These are phyloP conservation scores for Metarhizium anisopliae DNA, from an alignment of 2,329 filamentous ascomycete genomes.

Conservation along the genomic window DNA sequence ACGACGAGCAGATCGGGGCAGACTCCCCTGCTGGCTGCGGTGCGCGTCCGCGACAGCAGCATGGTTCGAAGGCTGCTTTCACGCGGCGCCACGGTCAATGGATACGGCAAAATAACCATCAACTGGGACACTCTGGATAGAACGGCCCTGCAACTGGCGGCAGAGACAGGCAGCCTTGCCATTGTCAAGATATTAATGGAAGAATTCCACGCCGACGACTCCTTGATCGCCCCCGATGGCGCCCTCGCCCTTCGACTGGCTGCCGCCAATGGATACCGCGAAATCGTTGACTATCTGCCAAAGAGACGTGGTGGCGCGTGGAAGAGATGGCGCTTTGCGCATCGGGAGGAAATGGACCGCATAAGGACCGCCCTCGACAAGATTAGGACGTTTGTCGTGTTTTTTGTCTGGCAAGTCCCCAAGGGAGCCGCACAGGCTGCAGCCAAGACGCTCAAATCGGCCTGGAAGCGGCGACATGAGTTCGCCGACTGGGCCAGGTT, in stretches of 20 bases:
- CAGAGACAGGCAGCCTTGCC: constrained; percentile 28
- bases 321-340: constrained; percentile 25
- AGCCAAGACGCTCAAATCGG: background rate
- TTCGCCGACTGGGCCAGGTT: background rate
- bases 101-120: constrained; percentile 11
- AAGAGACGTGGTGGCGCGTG: constrained; percentile 27
- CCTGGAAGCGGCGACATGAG: background rate
- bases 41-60: constrained; percentile 17
- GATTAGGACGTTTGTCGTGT: constrained; percentile 15
- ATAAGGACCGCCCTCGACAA: constrained; percentile 13
- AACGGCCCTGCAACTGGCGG: constrained; percentile 37
- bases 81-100: constrained; percentile 27
- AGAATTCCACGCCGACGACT: constrained; percentile 32
- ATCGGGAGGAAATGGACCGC: constrained; percentile 19
- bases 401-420: constrained; percentile 22
- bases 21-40: constrained; percentile 28
- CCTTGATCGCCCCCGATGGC: constrained; percentile 34
- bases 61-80: constrained; percentile 25
- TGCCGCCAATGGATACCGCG: constrained; percentile 28
- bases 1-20: constrained; percentile 16
- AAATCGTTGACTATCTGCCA: constrained; percentile 35
- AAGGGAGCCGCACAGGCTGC: constrained; percentile 9
- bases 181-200: constrained; percentile 32
- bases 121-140: constrained; percentile 14
- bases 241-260: constrained; percentile 36